These are phyloP conservation scores for Penicillium sp. DNA, from an alignment of 2,329 filamentous ascomycete genomes.

Conservation along the genomic window DNA sequence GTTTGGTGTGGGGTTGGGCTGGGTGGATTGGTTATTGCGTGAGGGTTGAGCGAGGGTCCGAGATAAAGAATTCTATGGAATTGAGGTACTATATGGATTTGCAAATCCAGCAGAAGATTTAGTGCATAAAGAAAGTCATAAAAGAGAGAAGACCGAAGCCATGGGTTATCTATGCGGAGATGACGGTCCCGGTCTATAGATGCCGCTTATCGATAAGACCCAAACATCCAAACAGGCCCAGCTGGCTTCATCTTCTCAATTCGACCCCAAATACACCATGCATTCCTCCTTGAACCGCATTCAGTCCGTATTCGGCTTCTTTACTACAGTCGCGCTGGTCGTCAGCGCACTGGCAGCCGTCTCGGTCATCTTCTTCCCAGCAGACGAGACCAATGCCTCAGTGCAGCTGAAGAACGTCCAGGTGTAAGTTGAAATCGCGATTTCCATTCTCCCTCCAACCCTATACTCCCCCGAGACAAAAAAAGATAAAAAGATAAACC, in stretches of 20 bases:
- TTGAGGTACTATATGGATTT: neutral
- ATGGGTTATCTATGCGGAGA: neutral
- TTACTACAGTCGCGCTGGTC: constrained; percentile 87
- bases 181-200: neutral
- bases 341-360: constrained; percentile 77
- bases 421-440: constrained; percentile 62
- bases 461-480: neutral
- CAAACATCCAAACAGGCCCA: constrained; percentile 26
- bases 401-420: constrained; percentile 64
- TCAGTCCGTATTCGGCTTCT: constrained; percentile 96
- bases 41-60: neutral
- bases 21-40: neutral
- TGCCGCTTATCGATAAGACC: constrained; percentile 25
- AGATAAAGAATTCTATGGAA: neutral
- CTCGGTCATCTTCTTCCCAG: constrained; percentile 66
- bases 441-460: neutral
- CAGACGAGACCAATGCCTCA: constrained; percentile 55
- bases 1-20: neutral
- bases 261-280: constrained; percentile 56
- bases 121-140: neutral
- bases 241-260: constrained; percentile 31
- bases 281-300: constrained; percentile 80
- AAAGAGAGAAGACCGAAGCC: neutral
- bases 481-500: neutral
- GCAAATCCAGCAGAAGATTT: neutral